A percentile compares a stretch with the other conserved stretches of the same genome.
phyloP scores from a whole-genome alignment of 495 filamentous ascomycete genomes.

The Penicillium egyptiacum region DNA sequence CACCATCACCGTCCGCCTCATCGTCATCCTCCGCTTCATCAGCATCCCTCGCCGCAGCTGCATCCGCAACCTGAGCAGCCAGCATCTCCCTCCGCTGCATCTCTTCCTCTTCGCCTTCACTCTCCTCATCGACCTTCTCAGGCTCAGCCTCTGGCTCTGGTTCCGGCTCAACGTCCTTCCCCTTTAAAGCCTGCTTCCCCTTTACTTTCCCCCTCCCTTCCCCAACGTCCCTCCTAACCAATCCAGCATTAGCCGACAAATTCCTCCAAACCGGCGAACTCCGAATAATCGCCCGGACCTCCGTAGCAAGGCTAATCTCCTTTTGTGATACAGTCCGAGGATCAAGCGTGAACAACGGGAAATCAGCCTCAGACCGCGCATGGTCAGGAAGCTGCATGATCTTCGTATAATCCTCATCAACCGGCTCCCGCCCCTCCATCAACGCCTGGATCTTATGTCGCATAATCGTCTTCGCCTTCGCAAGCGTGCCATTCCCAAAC shows the following conservation, averaged over 20 bases:
- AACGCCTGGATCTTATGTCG: constrained; percentile 67
- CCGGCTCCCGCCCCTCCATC: constrained; percentile 37
- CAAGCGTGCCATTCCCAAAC: constrained; percentile 74
- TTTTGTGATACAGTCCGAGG: constrained; percentile 20
- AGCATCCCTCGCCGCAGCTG: constrained; percentile 28
- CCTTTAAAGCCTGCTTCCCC: constrained; percentile 18
- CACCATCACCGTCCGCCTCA: constrained; percentile 13
- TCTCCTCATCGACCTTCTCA: constrained; percentile 23
- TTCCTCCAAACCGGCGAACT: constrained; percentile 37
- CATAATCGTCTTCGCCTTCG: constrained; percentile 83
- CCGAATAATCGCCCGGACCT: constrained; percentile 42
- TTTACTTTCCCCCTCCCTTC: constrained; percentile 19
- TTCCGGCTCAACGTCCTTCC: constrained; percentile 24
- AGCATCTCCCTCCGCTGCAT: constrained; percentile 33
- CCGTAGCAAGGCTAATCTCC: constrained; percentile 40
- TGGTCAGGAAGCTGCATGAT: constrained; percentile 48
- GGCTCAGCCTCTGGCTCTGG: constrained; percentile 2
- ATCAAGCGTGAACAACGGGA: constrained; percentile 37
- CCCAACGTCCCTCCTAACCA: constrained; percentile 16
- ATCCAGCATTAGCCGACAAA: constrained; percentile 22
- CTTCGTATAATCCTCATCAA: constrained; percentile 52
- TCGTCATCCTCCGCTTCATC: constrained; percentile 21
- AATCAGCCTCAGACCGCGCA: constrained; percentile 28
- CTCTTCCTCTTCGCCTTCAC: constrained; percentile 42
- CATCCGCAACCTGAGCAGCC: constrained; percentile 32